Evolutionary conservation across 352 stramenopile species (phyloP).

Genomic region (Pythium dissimile): DNA sequence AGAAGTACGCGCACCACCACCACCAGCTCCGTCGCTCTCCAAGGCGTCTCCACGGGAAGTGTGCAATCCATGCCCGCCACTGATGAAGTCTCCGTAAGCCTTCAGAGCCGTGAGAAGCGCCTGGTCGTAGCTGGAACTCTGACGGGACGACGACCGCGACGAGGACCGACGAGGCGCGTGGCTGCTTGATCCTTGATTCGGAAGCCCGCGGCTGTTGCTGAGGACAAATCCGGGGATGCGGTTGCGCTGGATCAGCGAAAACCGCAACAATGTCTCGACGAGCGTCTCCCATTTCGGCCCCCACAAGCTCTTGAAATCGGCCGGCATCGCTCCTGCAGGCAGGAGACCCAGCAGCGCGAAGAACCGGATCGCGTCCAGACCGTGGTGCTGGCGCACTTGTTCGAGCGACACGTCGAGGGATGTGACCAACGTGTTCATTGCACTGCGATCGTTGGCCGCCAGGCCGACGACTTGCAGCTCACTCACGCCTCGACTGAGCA

Average conservation of each 20-base stretch:
- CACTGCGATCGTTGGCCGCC: conserved; percentile 59
- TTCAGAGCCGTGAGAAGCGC: conserved; percentile 60
- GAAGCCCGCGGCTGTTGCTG: conserved; percentile 44
- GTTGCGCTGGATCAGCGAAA: conserved; percentile 75
- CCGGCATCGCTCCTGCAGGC: conserved; percentile 66
- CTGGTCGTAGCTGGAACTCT: conserved; percentile 49
- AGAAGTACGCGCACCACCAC: neutral
- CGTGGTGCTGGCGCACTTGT: conserved; percentile 66
- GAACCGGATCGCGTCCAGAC: conserved; percentile 67
- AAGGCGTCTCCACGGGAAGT: neutral
- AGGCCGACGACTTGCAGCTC: conserved; percentile 67
- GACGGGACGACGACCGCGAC: conserved; percentile 22
- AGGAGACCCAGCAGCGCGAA: conserved; percentile 70
- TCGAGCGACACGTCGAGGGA: conserved; percentile 72
- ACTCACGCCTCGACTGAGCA: conserved; percentile 64
- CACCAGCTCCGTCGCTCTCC: neutral
- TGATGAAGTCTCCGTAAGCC: conserved; percentile 71
- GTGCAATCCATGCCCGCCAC: conserved; percentile 15
- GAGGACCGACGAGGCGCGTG: conserved; percentile 1
- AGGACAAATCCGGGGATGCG: conserved; percentile 63
- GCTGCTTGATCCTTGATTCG: conserved; percentile 30
- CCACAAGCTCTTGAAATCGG: conserved; percentile 78
- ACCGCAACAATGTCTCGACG: conserved; percentile 64
- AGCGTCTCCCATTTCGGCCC: conserved; percentile 58
- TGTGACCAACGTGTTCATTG: conserved; percentile 72